phyloP scores from a whole-genome alignment of 2,329 filamentous ascomycete genomes.

The Cordyceps cateniannulata region DNA sequence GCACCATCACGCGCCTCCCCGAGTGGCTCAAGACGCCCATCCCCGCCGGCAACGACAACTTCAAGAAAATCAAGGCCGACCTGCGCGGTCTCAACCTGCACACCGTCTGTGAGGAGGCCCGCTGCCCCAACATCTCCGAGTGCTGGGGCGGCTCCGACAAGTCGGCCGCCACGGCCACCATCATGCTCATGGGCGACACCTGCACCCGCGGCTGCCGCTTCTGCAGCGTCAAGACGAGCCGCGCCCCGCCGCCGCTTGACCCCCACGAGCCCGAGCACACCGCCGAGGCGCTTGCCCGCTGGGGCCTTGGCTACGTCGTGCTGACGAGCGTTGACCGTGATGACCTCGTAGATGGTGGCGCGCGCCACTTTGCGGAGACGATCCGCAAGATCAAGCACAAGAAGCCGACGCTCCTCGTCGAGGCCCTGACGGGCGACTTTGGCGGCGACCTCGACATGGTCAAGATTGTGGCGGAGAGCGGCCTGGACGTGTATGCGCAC shows the following conservation, averaged over 20 bases:
- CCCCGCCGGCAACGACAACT: conserved; percentile 72
- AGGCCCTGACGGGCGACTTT: conserved; percentile 85
- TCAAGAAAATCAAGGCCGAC: conserved; percentile 92
- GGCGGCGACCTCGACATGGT: conserved; percentile 83
- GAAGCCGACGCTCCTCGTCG: conserved; percentile 69
- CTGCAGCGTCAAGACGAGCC: conserved; percentile 90
- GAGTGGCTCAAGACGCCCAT: conserved; percentile 96
- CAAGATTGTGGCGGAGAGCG: conserved; percentile 72
- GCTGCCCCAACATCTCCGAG: conserved; percentile 95
- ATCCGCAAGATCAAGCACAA: conserved; percentile 90
- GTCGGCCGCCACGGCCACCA: conserved; percentile 87
- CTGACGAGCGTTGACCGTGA: conserved; percentile 91
- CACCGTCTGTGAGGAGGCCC: conserved; percentile 95
- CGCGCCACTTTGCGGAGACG: conserved; percentile 85
- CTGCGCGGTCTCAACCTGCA: conserved; percentile 82
- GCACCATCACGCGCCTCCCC: conserved; percentile 68
- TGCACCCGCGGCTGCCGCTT: conserved; percentile 95
- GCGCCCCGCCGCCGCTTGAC: conserved; percentile 71
- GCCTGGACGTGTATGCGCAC: conserved; percentile 93
- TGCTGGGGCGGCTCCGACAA: conserved; percentile 94
- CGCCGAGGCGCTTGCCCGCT: conserved; percentile 83
- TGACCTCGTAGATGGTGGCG: conserved; percentile 83
- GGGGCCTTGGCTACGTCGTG: conserved; percentile 95
- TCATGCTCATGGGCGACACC: conserved; percentile 99
- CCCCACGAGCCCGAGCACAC: conserved; percentile 96